Evolutionary conservation across 202 grass and related monocot genomes (phyloP).

Genomic region (Schoenoplectus tabernaemontani): DNA sequence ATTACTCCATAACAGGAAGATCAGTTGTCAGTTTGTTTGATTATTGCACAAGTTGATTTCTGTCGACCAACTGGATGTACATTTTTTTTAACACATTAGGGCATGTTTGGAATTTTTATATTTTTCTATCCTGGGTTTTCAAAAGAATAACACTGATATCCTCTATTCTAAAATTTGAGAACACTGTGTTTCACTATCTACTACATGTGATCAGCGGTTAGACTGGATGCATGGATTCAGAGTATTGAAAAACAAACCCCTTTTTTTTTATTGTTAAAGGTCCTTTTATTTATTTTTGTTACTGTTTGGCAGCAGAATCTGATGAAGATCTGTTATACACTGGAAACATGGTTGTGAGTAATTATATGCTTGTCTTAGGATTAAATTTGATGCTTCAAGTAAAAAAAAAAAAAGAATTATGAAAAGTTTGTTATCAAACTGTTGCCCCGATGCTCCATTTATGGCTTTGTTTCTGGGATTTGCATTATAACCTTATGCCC

Average conservation of each 20-base stretch:
- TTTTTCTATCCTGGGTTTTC: neutral
- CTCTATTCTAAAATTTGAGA: neutral
- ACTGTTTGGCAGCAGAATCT: neutral
- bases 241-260: neutral
- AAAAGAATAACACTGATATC: neutral
- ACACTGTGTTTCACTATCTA: neutral
- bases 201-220: neutral
- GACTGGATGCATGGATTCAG: neutral
- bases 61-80: neutral
- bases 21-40: slow-evolving; percentile 1
- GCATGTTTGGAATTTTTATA: neutral
- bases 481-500: neutral
- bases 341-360: neutral
- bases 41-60: slow-evolving; percentile 7
- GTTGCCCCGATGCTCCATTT: neutral
- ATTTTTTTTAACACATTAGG: neutral
- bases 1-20: neutral
- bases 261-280: neutral
- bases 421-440: neutral
- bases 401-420: neutral
- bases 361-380: neutral
- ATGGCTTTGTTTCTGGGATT: neutral
- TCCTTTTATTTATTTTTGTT: neutral
- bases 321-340: neutral
- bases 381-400: neutral